Percentiles rank a stretch among this genome's conserved stretches.
phyloP scores from a whole-genome alignment of 768 basidiomycete species.

The Pisolithus tinctorius region DNA sequence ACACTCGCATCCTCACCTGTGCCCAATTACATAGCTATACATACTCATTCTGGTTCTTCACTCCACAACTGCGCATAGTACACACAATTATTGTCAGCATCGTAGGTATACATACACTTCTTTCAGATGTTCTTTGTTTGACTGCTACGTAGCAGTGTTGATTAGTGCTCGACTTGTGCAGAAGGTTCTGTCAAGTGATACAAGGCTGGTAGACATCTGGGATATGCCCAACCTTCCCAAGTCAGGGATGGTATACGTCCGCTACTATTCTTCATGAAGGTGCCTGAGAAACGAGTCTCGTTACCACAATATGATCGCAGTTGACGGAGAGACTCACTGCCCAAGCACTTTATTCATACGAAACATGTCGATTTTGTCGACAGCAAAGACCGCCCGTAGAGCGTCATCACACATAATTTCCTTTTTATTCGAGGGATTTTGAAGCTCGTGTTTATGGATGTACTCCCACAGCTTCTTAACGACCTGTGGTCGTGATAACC shows the following conservation, averaged over 20 bases:
- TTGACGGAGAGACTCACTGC: slow-evolving; percentile 39
- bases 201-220: neutral
- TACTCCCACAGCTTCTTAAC: slow-evolving; percentile 90
- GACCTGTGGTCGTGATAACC: slow-evolving; percentile 79
- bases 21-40: neutral
- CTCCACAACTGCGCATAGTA: neutral
- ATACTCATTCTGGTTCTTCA: neutral
- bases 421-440: slow-evolving; percentile 78
- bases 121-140: too few relatives aligned
- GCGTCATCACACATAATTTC: slow-evolving; percentile 80
- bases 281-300: slow-evolving; percentile 14
- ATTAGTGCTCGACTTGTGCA: too few relatives aligned
- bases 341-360: slow-evolving; percentile 90
- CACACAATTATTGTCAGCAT: neutral
- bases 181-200: neutral
- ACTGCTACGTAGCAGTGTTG: too few relatives aligned
- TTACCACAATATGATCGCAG: neutral
- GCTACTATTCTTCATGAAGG: slow-evolving; percentile 22
- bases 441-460: slow-evolving; percentile 73
- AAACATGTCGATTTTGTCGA: slow-evolving; percentile 88
- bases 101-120: neutral
- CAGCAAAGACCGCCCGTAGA: slow-evolving; percentile 68
- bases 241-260: neutral
- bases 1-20: neutral
- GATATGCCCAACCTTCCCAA: too few relatives aligned